phyloP scores from a whole-genome alignment of 1,139 yeast genomes.

The Kodamaea alishanica region DNA sequence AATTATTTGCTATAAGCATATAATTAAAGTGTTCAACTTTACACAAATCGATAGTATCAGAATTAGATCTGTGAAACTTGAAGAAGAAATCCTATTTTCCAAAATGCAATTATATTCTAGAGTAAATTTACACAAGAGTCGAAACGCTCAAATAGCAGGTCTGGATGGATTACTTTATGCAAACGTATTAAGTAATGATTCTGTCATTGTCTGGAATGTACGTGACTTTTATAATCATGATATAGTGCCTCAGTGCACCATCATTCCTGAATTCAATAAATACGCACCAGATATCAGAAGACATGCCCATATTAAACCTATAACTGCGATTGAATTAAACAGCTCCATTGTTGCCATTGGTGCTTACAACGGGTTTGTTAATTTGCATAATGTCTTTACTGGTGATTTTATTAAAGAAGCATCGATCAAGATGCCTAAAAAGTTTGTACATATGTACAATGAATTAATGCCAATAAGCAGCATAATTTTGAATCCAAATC shows the following conservation, averaged over 20 bases:
- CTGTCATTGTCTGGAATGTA: constrained; percentile 41
- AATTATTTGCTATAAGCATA: constrained; percentile 24
- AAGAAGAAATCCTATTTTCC: constrained; percentile 16
- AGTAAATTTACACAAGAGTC: constrained; percentile 1
- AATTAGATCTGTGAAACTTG: constrained; percentile 10
- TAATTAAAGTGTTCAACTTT: constrained; percentile 29
- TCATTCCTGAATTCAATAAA: constrained; percentile 20
- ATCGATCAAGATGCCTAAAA: constrained; percentile 44
- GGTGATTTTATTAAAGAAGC: constrained; percentile 54
- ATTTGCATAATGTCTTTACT: constrained; percentile 58
- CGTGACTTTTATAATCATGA: constrained; percentile 19
- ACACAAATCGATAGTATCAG: constrained; percentile 5
- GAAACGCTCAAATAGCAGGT: constrained; percentile 36
- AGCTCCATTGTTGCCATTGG: constrained; percentile 53
- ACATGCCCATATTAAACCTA: constrained; percentile 6
- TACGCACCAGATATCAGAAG: constrained; percentile 15
- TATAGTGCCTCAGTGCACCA: constrained; percentile 20
- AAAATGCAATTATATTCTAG: constrained; percentile 16
- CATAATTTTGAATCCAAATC: constrained; percentile 43
- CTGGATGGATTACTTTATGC: constrained; percentile 53
- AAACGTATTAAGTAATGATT: constrained; percentile 33
- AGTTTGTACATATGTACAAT: constrained; percentile 20
- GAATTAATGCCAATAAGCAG: constrained; percentile 39
- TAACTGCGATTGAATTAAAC: constrained; percentile 35
- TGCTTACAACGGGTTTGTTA: constrained; percentile 60